Base-by-base conservation (phyloP, 768 basidiomycete species). In the Russula brevipes region DNA sequence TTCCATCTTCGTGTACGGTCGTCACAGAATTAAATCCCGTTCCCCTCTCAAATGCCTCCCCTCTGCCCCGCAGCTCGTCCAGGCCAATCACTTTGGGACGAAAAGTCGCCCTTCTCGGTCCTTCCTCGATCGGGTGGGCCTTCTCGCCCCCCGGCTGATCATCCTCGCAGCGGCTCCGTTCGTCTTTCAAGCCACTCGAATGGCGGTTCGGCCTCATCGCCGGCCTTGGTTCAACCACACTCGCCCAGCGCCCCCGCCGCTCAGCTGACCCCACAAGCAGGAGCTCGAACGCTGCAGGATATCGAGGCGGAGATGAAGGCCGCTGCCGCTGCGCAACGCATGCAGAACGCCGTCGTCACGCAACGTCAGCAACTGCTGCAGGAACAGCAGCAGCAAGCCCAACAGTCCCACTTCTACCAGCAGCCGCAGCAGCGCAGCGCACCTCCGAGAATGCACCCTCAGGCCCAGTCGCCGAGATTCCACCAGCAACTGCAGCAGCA, bases 221-320 rank as follows among this genome's bases (percentile, higher is more conserved):
- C 69, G 66, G 7, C 61, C 66, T 57, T 68, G 47, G 47, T 10
- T 58, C 30, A 57, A 54, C 38, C 53, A 47, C 63, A 57, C 33
- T 55, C 65, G 30, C 54, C 63, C 33, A 42, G 67, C 45, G 19
- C 59, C n/a, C 31, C 65, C 36, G 54, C 54, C 31, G 60, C 67
- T 57, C 77, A 77, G 46, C 70, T 69, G 5, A 79, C 79, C 33
- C 47, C 50, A 12, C 58, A 67, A 19, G 45, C 59, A 6, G 60
- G 55, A 8, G 56, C 49, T 55, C 65, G 85, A 19, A 91, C 89
- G 0, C 71, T 93, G 33, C 85, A 89, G 67, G 91, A 94, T 67
- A 86, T 94, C 62, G 91, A 94, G 70, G 82, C 85, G 3, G 91
- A 94, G 73, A 90, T 92, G 88, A 80, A 80, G n/a, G 80, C 81